Evolutionary conservation across 2,329 filamentous ascomycete genomes (phyloP), one percentile per base, ranked within the genome.

Genomic region (Thelonectria olida): DNA sequence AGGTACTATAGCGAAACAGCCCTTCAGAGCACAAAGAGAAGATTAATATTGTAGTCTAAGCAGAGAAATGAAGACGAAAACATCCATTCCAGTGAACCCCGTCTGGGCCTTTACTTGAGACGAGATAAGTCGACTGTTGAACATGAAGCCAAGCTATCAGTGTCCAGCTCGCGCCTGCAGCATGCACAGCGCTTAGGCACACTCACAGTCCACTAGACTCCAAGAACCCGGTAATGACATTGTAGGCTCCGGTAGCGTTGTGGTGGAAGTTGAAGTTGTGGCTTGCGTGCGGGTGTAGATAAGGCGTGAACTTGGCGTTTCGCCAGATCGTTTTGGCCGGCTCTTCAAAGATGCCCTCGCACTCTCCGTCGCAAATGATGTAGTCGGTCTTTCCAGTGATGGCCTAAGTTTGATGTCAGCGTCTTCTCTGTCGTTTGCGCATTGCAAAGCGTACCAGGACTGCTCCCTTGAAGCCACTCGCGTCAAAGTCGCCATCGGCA

Each of bases 291-390:
- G 64, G 60, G 55, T 65, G 64, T 9, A 67, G 48, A 36, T 67
- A 65, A 5, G 60, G 56, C 10, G 45, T 52, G 28, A 63, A 57
- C 36, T 67, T 58, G 48, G 64, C 62, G 28, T 63, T 65, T 13
- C 48, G 54, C 59, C 59, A 69, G 25, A 70, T 61, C 31, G 62
- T 61, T 15, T 61, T 52, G 12, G 67, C 64, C 6, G 67, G 68
- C 52, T 68, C 65, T 15, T 71, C 71, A 44, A 72, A 72, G 42
- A 73, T 68, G 48, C 63, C 61, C 19, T 59, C 55, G 41, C 72
- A 73, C 36, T 73, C 69, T 38, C 57, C 67, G 19, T 72, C 70
- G 7, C 68, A 67, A 41, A 72, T 64, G n/a, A 71, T 54, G 45
- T 69, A 72, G 49, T 71, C 63, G 0, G 49, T 63, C 38, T 65